phyloP scores from a whole-genome alignment of 2,329 filamentous ascomycete genomes.

The Clarireedia paspali region DNA sequence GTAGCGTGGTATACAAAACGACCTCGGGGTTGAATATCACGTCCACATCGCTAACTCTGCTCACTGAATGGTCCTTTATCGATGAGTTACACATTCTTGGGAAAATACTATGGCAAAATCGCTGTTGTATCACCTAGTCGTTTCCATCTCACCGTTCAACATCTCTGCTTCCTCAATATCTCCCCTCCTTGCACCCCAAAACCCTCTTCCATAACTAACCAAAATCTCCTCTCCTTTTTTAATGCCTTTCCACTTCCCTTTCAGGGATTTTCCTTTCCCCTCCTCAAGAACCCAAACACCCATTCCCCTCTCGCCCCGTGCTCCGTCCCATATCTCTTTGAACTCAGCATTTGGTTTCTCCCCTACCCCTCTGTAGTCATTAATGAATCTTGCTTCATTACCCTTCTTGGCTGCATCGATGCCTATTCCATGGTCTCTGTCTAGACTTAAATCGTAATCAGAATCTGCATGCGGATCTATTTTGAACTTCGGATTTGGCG shows the following conservation, averaged over 20 bases:
- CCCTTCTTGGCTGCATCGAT: slow-evolving; percentile 51
- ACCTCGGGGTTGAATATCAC: too few relatives aligned
- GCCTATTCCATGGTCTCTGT: slow-evolving; percentile 47
- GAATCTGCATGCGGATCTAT: slow-evolving; percentile 34
- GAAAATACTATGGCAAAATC: too few relatives aligned
- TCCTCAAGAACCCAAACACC: slow-evolving; percentile 48
- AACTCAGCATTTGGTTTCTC: slow-evolving; percentile 39
- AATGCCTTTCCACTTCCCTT: slow-evolving; percentile 44
- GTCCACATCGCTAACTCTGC: too few relatives aligned
- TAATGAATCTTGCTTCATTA: slow-evolving; percentile 60
- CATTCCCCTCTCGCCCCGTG: slow-evolving; percentile 45
- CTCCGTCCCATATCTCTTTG: slow-evolving; percentile 47
- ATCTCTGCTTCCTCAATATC: not conserved
- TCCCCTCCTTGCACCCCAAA: slow-evolving; percentile 47
- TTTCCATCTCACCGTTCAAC: not conserved
- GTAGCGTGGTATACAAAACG: too few relatives aligned
- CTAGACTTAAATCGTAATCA: slow-evolving; percentile 60
- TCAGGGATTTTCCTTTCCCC: slow-evolving; percentile 33
- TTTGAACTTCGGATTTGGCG: slow-evolving; percentile 10
- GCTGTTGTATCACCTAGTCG: too few relatives aligned
- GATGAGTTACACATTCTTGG: too few relatives aligned
- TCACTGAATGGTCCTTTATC: too few relatives aligned
- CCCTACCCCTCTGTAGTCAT: slow-evolving; percentile 54
- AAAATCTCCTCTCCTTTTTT: slow-evolving; percentile 62
- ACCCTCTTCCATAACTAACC: slow-evolving; percentile 40